Evolutionary conservation across 805 yeast genomes (phyloP).

Genomic region (Barnettozyma sucrosica): DNA sequence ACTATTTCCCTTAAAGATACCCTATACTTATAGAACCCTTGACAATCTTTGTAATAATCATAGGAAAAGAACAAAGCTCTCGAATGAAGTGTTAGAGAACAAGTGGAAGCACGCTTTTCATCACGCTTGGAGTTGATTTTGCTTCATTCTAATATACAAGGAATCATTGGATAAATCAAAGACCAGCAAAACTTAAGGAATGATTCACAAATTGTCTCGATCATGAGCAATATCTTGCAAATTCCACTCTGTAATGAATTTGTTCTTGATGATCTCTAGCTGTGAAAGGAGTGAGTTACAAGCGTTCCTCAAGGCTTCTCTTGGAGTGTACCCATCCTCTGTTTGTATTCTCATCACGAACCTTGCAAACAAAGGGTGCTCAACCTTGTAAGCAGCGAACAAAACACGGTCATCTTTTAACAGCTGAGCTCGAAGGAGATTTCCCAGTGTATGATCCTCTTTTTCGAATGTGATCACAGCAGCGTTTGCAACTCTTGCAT

Average conservation of each 20-base stretch:
- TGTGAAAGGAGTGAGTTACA: slow-evolving; percentile 79
- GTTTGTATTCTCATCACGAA: slow-evolving; percentile 93
- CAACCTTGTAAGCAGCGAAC: slow-evolving; percentile 96
- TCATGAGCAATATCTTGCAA: slow-evolving; percentile 65
- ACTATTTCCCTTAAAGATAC: slow-evolving; percentile 3
- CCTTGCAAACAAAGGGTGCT: slow-evolving; percentile 95
- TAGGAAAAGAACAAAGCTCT: neutral
- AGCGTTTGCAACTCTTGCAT: slow-evolving; percentile 92
- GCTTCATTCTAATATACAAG: neutral
- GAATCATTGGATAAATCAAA: no score
- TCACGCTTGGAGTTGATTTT: neutral
- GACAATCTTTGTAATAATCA: neutral
- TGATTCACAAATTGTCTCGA: slow-evolving; percentile 4
- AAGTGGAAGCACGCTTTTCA: neutral
- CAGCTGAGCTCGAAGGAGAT: slow-evolving; percentile 79
- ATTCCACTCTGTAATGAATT: slow-evolving; percentile 90
- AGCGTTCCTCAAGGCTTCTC: slow-evolving; percentile 85
- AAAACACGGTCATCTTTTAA: slow-evolving; percentile 83
- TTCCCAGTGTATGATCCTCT: slow-evolving; percentile 96
- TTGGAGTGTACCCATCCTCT: slow-evolving; percentile 90
- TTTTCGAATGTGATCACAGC: slow-evolving; percentile 89
- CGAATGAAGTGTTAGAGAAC: no score
- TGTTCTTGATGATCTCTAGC: slow-evolving; percentile 64
- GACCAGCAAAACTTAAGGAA: neutral
- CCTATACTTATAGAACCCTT: slow-evolving; percentile 1